These are phyloP conservation scores for Globisporangium okanoganense DNA, from an alignment of 352 stramenopile species.

Conservation along the genomic window DNA sequence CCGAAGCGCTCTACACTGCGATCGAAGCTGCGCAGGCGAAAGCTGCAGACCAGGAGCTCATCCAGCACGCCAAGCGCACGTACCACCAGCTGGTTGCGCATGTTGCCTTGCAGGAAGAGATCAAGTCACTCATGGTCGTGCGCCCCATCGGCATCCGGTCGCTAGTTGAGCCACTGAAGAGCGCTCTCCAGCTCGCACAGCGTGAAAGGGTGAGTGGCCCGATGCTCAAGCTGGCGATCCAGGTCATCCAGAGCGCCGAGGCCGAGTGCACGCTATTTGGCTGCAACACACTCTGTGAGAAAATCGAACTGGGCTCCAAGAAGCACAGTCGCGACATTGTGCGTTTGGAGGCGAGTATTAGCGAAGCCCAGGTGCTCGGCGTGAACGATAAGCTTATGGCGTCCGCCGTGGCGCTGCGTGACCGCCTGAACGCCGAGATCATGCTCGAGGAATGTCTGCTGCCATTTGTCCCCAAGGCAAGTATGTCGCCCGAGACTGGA, in stretches of 20 bases:
- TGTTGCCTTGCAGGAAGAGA: conserved; percentile 70
- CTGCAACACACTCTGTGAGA: conserved; percentile 56
- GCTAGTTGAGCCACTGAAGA: conserved; percentile 59
- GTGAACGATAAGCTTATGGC: conserved; percentile 59
- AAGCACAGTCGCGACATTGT: conserved; percentile 51
- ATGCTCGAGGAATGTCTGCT: conserved; percentile 54
- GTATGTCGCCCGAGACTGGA: conserved; percentile 21
- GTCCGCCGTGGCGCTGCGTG: conserved; percentile 34
- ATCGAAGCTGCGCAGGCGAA: conserved; percentile 64
- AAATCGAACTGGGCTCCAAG: conserved; percentile 54
- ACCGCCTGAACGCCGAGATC: conserved; percentile 67
- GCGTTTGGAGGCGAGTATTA: conserved; percentile 59
- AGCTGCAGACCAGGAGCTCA: conserved; percentile 45
- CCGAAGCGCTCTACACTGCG: conserved; percentile 71
- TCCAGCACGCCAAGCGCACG: conserved; percentile 47
- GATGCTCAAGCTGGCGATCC: conserved; percentile 55
- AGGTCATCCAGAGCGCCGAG: conserved; percentile 70
- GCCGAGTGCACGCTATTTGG: conserved; percentile 81
- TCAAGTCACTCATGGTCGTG: conserved; percentile 63
- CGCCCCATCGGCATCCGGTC: conserved; percentile 73
- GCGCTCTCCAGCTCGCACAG: conserved; percentile 41
- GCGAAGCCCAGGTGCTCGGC: conserved; percentile 38
- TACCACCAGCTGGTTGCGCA: conserved; percentile 74
- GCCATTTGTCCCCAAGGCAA: conserved; percentile 30
- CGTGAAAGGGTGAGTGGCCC: conserved; percentile 41